Evolutionary conservation across 139 green algal species (phyloP).

Genomic region (Marvania coccoides): DNA sequence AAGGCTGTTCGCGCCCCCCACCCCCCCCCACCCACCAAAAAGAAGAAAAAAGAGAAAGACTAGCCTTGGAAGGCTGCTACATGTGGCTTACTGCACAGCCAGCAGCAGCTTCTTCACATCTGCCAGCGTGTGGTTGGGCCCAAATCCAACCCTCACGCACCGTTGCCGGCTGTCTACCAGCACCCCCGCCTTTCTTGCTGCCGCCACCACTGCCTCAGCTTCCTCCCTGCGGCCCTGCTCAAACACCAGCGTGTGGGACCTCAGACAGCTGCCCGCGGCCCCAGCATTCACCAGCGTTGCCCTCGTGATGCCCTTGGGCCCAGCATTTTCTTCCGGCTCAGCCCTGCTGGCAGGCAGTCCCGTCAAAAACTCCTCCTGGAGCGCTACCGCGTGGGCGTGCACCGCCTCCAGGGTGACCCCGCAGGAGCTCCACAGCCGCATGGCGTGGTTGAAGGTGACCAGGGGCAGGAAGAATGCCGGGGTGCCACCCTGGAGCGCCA

Average conservation of each 20-base stretch:
- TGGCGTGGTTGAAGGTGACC: slow-evolving; percentile 17
- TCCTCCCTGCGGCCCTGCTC: background rate
- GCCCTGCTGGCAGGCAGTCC: background rate
- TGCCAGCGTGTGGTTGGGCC: slow-evolving; percentile 8
- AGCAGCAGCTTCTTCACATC: slow-evolving; percentile 17
- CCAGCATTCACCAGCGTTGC: slow-evolving; percentile 5
- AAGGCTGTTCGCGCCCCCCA: too few relatives aligned
- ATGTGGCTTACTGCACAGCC: too few relatives aligned
- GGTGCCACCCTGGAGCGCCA: slow-evolving; percentile 24
- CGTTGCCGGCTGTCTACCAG: slow-evolving; percentile 1
- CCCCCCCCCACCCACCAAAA: too few relatives aligned
- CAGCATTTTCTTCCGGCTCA: too few relatives aligned
- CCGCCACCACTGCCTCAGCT: background rate
- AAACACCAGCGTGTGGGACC: slow-evolving; percentile 10
- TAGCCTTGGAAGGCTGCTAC: too few relatives aligned
- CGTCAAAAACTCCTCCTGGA: slow-evolving; percentile 4
- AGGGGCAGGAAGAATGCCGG: slow-evolving; percentile 21
- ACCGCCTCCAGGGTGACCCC: background rate
- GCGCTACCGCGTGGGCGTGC: slow-evolving; percentile 10
- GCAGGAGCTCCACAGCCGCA: background rate
- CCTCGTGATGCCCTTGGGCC: background rate
- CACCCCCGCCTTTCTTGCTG: background rate
- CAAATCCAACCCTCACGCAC: slow-evolving; percentile 16
- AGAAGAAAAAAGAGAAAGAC: too few relatives aligned
- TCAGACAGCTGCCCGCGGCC: background rate